These are phyloP conservation scores for Cordyceps cateniannulata DNA, from an alignment of 2,329 filamentous ascomycete species.

Conservation along the genomic window DNA sequence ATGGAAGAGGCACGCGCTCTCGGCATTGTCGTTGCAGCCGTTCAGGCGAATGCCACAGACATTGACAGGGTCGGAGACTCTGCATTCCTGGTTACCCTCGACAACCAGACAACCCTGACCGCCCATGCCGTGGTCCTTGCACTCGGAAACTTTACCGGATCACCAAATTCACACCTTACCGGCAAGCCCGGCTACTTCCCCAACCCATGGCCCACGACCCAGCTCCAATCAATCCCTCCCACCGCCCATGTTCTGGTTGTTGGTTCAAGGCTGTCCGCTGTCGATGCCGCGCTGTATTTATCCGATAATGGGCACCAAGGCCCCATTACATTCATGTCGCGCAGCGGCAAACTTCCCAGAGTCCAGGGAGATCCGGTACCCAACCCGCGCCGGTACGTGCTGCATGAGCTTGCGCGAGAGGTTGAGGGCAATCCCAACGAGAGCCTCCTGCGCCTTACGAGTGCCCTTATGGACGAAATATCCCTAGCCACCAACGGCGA, in stretches of 20 bases:
- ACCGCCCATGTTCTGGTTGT: conserved; percentile 5
- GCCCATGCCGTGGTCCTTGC: conserved; percentile 2
- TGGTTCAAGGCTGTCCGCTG: conserved; percentile 6
- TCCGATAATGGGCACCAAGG: conserved; percentile 7
- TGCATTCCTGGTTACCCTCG: not conserved
- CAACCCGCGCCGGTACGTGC: conserved; percentile 2
- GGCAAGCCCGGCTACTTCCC: conserved; percentile 7
- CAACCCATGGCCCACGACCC: conserved; percentile 10
- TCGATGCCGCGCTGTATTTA: conserved; percentile 7
- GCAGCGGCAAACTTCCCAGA: conserved; percentile 6
- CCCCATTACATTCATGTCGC: conserved; percentile 12
- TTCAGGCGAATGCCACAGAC: not conserved
- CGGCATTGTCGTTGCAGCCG: not conserved
- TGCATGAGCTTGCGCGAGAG: conserved; percentile 11
- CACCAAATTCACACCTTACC: conserved; percentile 3
- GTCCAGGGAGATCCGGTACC: conserved; percentile 8
- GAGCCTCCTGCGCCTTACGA: not conserved
- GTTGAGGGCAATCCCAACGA: conserved; percentile 1
- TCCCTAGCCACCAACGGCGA: conserved; percentile 6
- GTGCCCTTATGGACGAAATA: conserved; percentile 2
- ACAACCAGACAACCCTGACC: not conserved
- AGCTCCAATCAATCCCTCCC: not conserved
- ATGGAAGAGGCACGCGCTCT: not conserved
- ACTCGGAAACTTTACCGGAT: conserved; percentile 8
- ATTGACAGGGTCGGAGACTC: not conserved